Percentiles rank a stretch among this genome's conserved stretches.
phyloP scores from a whole-genome alignment of 192 early-diverging fungal genomes.

The Coemansia sp. region DNA sequence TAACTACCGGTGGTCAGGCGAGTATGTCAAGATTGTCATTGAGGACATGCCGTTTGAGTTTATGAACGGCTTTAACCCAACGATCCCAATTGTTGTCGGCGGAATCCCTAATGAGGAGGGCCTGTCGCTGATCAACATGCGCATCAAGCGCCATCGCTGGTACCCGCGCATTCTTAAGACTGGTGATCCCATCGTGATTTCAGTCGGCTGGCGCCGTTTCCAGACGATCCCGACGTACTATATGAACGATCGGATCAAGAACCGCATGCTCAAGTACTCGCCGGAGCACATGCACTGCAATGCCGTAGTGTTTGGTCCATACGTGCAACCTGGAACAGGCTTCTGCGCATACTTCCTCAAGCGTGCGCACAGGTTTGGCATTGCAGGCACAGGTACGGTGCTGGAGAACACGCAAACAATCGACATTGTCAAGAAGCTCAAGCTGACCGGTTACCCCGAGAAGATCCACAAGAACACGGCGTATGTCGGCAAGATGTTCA shows the following conservation, averaged over 20 bases:
- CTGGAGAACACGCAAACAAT: slow-evolving; percentile 89
- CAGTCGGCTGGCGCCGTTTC: slow-evolving; percentile 97
- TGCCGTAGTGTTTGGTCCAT: slow-evolving; percentile 93
- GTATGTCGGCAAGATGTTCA: slow-evolving; percentile 99
- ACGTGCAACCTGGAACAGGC: slow-evolving; percentile 91
- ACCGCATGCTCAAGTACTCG: slow-evolving; percentile 98
- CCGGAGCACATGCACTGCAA: slow-evolving; percentile 99
- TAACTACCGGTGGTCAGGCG: slow-evolving; percentile 90
- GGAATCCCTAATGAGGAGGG: slow-evolving; percentile 86
- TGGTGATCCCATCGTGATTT: slow-evolving; percentile 96
- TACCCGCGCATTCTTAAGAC: slow-evolving; percentile 93
- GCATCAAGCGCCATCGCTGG: slow-evolving; percentile 99
- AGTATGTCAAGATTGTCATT: slow-evolving; percentile 89
- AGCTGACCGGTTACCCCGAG: slow-evolving; percentile 90
- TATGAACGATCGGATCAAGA: slow-evolving; percentile 85
- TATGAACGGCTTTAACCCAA: slow-evolving; percentile 85
- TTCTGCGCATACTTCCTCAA: slow-evolving; percentile 75
- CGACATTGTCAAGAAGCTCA: slow-evolving; percentile 99
- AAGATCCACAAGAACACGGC: slow-evolving; percentile 98
- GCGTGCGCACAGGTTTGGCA: slow-evolving; percentile 86
- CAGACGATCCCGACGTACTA: slow-evolving; percentile 95
- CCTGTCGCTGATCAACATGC: slow-evolving; percentile 91
- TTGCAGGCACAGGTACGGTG: slow-evolving; percentile 94
- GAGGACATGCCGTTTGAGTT: slow-evolving; percentile 94
- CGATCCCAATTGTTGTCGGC: slow-evolving; percentile 89